Percentiles rank a stretch among this genome's conserved stretches.
Evolutionary conservation across 352 stramenopile species (phyloP).

Genomic region (Phytophthora foliorum): DNA sequence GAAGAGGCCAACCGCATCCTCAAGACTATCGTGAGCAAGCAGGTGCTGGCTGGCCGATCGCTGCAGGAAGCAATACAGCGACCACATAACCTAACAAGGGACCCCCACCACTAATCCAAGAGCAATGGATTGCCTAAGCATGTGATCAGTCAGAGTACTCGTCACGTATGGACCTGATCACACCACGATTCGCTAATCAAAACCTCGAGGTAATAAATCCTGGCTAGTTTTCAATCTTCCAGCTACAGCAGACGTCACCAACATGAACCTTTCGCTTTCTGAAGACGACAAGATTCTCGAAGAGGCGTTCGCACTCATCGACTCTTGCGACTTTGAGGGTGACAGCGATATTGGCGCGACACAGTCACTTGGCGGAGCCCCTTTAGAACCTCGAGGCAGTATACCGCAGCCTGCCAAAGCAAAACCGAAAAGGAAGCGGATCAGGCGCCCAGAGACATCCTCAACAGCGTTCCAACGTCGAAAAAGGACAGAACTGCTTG

Average conservation of each 20-base stretch:
- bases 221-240: neutral
- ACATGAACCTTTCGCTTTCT: constrained; percentile 2
- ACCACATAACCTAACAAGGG: neutral
- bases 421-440: constrained; percentile 6
- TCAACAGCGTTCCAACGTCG: constrained; percentile 19
- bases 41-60: neutral
- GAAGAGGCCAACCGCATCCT: constrained; percentile 24
- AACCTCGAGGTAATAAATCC: neutral
- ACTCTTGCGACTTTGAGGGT: constrained; percentile 2
- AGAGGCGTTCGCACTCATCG: constrained; percentile 6
- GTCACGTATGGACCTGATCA: neutral
- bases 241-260: neutral
- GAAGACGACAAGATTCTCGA: constrained; percentile 16
- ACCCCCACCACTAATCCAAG: too few species aligned
- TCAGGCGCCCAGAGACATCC: constrained; percentile 2
- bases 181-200: neutral
- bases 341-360: neutral
- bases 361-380: neutral
- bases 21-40: constrained; percentile 8
- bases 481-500: constrained; percentile 1
- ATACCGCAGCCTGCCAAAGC: neutral
- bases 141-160: neutral
- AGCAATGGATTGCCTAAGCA: neutral
- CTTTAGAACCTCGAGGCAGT: neutral
- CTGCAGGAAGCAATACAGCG: neutral